Conservation (phyloP, 108 stramenopile genomes). For the Nitzschia sp. region DNA sequence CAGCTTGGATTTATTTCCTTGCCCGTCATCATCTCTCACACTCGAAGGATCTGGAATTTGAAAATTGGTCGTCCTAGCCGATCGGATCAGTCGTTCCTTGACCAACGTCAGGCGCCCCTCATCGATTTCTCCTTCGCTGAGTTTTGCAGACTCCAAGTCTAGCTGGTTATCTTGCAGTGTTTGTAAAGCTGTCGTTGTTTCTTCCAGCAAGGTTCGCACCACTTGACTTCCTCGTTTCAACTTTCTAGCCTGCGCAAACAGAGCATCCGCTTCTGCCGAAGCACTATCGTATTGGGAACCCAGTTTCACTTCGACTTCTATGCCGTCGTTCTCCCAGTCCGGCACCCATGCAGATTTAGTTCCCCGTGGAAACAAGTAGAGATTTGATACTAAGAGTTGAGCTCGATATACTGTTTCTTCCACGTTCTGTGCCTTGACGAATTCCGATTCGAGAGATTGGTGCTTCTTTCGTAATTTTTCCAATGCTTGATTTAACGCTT, state of each 20-base stretch:
- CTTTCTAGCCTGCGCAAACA: conserved; percentile 78
- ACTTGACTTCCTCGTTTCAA: conserved; percentile 80
- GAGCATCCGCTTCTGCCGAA: conserved; percentile 77
- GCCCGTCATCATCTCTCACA: conserved; percentile 12
- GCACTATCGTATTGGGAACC: conserved; percentile 63
- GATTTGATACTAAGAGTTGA: conserved; percentile 74
- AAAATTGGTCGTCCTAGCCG: conserved; percentile 62
- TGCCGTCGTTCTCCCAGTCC: conserved; percentile 85
- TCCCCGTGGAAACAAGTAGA: conserved; percentile 54
- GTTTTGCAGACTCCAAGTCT: conserved; percentile 49
- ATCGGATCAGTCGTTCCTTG: conserved; percentile 59
- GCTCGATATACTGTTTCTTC: conserved; percentile 69
- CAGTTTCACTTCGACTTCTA: conserved; percentile 54
- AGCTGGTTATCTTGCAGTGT: conserved; percentile 46
- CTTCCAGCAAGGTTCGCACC: conserved; percentile 56
- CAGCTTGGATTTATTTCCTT: conserved; percentile 23
- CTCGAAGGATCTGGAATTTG: conserved; percentile 28
- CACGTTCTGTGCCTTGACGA: conserved; percentile 60
- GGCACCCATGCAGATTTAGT: conserved; percentile 57
- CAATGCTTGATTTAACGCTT: conserved; percentile 20
- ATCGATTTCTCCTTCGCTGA: conserved; percentile 38
- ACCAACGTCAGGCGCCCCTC: conserved; percentile 58
- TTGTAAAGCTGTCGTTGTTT: conserved; percentile 44
- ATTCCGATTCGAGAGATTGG: conserved; percentile 66
- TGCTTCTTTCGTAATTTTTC: conserved; percentile 44